Percentiles rank a stretch among this genome's conserved stretches.
These are phyloP conservation scores for Beauveria sp. DNA, from an alignment of 2,329 filamentous ascomycete genomes.

Conservation along the genomic window DNA sequence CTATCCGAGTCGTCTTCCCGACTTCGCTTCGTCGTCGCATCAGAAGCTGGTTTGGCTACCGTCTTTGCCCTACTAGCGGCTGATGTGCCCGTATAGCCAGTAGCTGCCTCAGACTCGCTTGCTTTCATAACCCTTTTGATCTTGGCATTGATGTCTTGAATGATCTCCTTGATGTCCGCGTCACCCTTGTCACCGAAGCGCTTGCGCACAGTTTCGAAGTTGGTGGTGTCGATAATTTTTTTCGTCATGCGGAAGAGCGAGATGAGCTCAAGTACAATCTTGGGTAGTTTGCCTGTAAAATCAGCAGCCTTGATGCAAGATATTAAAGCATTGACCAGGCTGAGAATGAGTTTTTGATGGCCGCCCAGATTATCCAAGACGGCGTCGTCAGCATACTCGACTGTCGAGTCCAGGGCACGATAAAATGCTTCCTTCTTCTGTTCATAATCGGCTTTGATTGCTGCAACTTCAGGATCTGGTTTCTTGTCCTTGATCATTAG, in stretches of 20 bases:
- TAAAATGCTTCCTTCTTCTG: conserved; percentile 41
- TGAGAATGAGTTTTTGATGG: conserved; percentile 48
- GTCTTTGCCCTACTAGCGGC: conserved; percentile 30
- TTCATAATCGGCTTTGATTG: conserved; percentile 33
- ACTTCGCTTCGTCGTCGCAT: conserved; percentile 26
- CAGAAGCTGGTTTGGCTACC: conserved; percentile 21
- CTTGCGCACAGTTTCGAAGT: conserved; percentile 57
- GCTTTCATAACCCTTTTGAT: conserved; percentile 32
- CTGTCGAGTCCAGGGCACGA: conserved; percentile 44
- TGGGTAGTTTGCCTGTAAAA: conserved; percentile 45
- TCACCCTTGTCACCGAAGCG: conserved; percentile 59
- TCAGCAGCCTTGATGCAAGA: conserved; percentile 45
- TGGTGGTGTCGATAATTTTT: conserved; percentile 54
- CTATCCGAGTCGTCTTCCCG: conserved; percentile 34
- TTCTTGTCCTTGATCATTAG: conserved; percentile 35
- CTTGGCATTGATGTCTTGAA: conserved; percentile 48
- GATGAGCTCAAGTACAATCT: conserved; percentile 51
- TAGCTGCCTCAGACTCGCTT: conserved; percentile 26
- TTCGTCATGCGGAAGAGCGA: conserved; percentile 54
- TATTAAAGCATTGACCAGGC: conserved; percentile 46
- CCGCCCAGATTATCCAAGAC: conserved; percentile 51
- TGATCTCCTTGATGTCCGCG: conserved; percentile 53
- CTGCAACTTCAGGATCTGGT: conserved; percentile 26
- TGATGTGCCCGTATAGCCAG: conserved; percentile 32
- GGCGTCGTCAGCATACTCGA: conserved; percentile 45